Base-by-base conservation (phyloP, 768 basidiomycete species). In the Naganishia randhawae region DNA sequence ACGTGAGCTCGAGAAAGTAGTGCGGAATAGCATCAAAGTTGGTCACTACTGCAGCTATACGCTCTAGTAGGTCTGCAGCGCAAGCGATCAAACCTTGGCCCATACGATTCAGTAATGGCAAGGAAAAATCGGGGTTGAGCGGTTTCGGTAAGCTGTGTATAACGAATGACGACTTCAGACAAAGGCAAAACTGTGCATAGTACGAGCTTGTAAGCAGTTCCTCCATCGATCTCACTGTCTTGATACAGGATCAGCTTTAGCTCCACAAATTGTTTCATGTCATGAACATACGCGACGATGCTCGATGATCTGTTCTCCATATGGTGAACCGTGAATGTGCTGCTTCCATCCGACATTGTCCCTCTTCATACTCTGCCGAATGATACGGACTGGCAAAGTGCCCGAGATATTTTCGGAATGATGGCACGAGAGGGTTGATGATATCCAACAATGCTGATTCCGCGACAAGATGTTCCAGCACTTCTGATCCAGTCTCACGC, bases 151-250 rank as follows among this genome's bases (percentile, higher is more conserved):
- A 27, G 37, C 2, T 9, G 33, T 57, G 33, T 19, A 57, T 57
- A 19, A 57, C 14, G 35, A 39, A n/a, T 35, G 55, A 57, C n/a
- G 27, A 22, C n/a, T 57, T 57, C 35, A 57, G 37, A 35, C 55
- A 57, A 8, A 57, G 55, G 35, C 55, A 57, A 35, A 57, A 57
- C 39, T 57, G 55, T 8, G 39, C 55, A 22, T 57, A 57, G 55
- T 57, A 57, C 35, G 55, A 39, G 25, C 55, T 57, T 33, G 55
- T 39, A 8, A 54, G 32, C 17, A 54, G 27, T 35, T 31, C 53
- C 25, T 57, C 31, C 19, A 39, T 57, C 3, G 35, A 57, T n/a
- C n/a, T 39, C n/a, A 57, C 35, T 39, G 14, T 22, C 5, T 3
- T 5, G 35, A 16, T 16, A 7, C 41, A 42, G 7, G n/a, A n/a